Percentiles rank a stretch among this genome's conserved stretches.
Evolutionary conservation across 2,329 filamentous ascomycete genomes (phyloP).

Genomic region (Penicillium sclerotiorum): DNA sequence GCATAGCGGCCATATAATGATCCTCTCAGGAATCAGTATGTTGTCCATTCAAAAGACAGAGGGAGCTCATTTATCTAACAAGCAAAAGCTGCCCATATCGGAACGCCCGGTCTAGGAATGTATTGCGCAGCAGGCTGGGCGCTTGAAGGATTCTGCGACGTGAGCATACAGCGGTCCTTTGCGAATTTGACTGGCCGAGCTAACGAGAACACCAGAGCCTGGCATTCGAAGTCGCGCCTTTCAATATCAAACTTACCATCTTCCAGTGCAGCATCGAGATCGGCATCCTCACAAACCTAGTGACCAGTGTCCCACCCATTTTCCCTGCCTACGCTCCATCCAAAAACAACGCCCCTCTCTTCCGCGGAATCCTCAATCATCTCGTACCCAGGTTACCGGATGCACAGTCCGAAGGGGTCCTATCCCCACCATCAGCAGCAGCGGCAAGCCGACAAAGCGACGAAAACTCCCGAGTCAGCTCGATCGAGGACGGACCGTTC

Average conservation of each 20-base stretch:
- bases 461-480: conserved; percentile 24
- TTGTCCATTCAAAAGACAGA: neutral
- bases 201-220: conserved; percentile 57
- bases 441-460: conserved; percentile 14
- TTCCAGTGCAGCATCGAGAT: conserved; percentile 96
- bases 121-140: conserved; percentile 94
- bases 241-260: conserved; percentile 95
- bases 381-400: conserved; percentile 76
- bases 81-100: conserved; percentile 73
- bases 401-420: conserved; percentile 11
- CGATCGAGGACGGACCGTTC: conserved; percentile 38
- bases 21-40: conserved; percentile 79
- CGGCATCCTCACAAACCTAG: conserved; percentile 79
- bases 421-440: neutral
- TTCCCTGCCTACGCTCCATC: conserved; percentile 66
- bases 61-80: conserved; percentile 19
- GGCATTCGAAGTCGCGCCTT: conserved; percentile 93
- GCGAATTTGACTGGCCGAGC: conserved; percentile 3
- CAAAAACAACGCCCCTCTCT: conserved; percentile 74
- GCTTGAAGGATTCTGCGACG: conserved; percentile 93
- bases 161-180: conserved; percentile 27
- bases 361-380: conserved; percentile 79
- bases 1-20: conserved; percentile 84
- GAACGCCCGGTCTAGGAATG: conserved; percentile 86
- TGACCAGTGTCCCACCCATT: conserved; percentile 80